phyloP scores from a whole-genome alignment of 768 basidiomycete species.

The Sutorius australiensis region DNA sequence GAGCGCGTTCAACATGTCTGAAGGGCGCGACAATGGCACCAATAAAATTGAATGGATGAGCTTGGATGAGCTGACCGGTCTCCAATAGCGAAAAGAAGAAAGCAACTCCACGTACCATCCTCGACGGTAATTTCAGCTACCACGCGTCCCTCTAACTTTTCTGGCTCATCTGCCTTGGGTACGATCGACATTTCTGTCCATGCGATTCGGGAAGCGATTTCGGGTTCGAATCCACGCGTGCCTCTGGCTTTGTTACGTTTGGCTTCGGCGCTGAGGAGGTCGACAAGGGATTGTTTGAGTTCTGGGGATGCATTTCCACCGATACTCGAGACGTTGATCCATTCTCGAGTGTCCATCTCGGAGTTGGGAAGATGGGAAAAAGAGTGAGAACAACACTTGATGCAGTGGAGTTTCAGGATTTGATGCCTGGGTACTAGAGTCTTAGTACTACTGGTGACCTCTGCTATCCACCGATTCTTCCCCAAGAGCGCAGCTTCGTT shows the following conservation, averaged over 20 bases:
- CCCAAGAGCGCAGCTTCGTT: no score
- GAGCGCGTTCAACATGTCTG: slow-evolving; percentile 53
- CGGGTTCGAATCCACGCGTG: no score
- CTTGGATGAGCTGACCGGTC: neutral
- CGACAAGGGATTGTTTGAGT: no score
- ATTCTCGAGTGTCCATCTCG: slow-evolving; percentile 11
- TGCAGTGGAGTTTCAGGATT: no score
- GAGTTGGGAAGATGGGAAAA: neutral
- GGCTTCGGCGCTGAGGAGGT: no score
- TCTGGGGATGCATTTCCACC: neutral
- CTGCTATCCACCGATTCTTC: no score
- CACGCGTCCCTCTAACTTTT: slow-evolving; percentile 21
- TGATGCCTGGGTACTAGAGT: no score
- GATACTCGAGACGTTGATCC: slow-evolving; percentile 20
- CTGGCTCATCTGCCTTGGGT: slow-evolving; percentile 43
- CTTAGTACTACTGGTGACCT: no score
- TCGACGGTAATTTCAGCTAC: slow-evolving; percentile 42
- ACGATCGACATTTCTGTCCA: slow-evolving; percentile 32
- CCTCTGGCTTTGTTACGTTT: no score
- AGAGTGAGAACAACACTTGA: neutral
- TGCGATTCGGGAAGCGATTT: no score
- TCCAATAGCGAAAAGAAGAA: neutral
- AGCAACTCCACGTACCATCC: slow-evolving; percentile 32
- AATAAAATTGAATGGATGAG: neutral
- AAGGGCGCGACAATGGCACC: neutral